Conservation (phyloP, 2,329 filamentous ascomycete species). For the Ampelomyces quisqualis region DNA sequence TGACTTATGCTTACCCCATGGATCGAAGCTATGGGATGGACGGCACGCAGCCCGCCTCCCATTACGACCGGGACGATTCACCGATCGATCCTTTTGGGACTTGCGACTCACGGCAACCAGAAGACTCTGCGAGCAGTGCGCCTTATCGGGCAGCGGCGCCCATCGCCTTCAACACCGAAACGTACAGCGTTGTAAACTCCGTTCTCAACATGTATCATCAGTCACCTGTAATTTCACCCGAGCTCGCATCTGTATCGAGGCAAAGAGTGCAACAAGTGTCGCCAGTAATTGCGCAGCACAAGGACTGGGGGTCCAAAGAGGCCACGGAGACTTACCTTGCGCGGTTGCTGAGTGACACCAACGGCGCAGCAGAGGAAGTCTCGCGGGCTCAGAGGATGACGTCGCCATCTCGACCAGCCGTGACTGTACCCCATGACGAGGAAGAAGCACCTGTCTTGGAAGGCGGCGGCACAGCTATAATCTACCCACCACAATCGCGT, state of each 20-base stretch:
- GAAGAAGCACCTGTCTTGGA: slow-evolving; percentile 29
- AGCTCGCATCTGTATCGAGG: slow-evolving; percentile 44
- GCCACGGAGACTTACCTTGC: slow-evolving; percentile 58
- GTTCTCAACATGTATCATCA: slow-evolving; percentile 47
- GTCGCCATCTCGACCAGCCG: slow-evolving; percentile 14
- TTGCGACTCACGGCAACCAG: slow-evolving; percentile 38
- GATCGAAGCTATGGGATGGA: slow-evolving; percentile 16
- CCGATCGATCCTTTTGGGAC: slow-evolving; percentile 36
- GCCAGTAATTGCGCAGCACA: slow-evolving; percentile 55
- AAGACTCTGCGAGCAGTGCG: slow-evolving; percentile 44
- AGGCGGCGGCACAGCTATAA: slow-evolving; percentile 40
- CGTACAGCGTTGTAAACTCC: slow-evolving; percentile 48
- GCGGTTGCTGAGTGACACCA: slow-evolving; percentile 45
- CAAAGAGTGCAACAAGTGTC: slow-evolving; percentile 50
- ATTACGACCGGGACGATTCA: slow-evolving; percentile 38
- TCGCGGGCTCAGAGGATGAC: slow-evolving; percentile 7
- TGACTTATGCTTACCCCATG: slow-evolving; percentile 16
- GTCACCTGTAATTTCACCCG: slow-evolving; percentile 39
- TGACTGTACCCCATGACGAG: slow-evolving; percentile 22
- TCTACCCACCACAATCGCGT: slow-evolving; percentile 38
- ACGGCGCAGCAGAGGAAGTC: slow-evolving; percentile 28
- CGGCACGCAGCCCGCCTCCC: slow-evolving; percentile 12
- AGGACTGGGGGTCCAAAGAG: slow-evolving; percentile 56
- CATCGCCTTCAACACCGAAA: slow-evolving; percentile 44
- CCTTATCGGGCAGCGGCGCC: slow-evolving; percentile 31